Conservation (phyloP, 306 rosid species). For the Cucurbita argyrosperma region DNA sequence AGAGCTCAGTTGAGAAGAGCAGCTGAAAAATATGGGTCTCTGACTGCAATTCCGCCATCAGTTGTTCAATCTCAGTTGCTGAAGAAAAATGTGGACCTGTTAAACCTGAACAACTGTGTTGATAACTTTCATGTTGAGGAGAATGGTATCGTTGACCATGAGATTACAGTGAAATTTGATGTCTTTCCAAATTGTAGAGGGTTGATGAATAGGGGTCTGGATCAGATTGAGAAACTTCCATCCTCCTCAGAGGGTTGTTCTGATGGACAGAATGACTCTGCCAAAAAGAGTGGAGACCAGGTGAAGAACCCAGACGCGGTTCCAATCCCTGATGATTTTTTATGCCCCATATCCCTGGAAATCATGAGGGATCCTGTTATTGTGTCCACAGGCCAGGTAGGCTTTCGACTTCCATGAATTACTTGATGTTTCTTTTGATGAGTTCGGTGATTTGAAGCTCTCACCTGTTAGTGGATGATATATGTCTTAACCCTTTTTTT, state of each 20-base stretch:
- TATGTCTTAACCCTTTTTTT: background rate
- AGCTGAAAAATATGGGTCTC: conserved; percentile 51
- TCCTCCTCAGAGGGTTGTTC: conserved; percentile 22
- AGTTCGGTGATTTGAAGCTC: background rate
- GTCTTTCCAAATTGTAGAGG: conserved; percentile 15
- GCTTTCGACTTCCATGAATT: background rate
- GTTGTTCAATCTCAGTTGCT: conserved; percentile 31
- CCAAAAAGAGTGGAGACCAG: conserved; percentile 20
- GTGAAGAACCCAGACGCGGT: conserved; percentile 47
- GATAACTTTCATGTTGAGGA: conserved; percentile 26
- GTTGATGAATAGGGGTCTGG: conserved; percentile 20
- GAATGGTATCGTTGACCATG: conserved; percentile 18
- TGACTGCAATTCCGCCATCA: conserved; percentile 34
- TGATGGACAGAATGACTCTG: conserved; percentile 26
- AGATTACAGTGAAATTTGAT: conserved; percentile 26
- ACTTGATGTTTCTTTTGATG: background rate
- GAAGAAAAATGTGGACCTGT: conserved; percentile 28
- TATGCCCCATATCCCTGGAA: conserved; percentile 94
- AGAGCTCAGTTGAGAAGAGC: conserved; percentile 80
- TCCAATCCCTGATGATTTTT: conserved; percentile 74
- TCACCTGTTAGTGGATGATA: background rate
- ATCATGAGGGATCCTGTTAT: conserved; percentile 96
- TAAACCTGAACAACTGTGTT: conserved; percentile 24
- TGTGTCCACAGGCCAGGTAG: conserved; percentile 96
- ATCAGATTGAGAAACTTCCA: conserved; percentile 30